Conservation (phyloP, 805 yeast genomes). For the Candida piceae region DNA sequence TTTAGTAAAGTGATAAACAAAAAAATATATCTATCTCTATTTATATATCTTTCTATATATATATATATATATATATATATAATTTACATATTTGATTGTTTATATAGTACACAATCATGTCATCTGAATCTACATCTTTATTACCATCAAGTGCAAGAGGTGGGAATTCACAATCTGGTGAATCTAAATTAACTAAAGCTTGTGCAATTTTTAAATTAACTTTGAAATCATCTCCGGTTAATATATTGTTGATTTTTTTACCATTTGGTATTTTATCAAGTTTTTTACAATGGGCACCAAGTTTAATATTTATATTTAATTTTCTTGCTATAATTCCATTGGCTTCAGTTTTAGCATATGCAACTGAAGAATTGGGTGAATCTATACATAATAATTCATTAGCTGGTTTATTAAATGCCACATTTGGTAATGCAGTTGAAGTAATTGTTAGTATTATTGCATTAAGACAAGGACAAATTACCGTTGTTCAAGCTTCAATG, state of each 20-base stretch:
- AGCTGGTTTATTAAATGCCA: slow-evolving; percentile 93
- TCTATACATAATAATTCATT: slow-evolving; percentile 80
- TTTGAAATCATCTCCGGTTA: slow-evolving; percentile 47
- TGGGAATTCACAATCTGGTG: no score
- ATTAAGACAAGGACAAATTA: slow-evolving; percentile 73
- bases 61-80: no score
- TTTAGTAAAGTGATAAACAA: no score
- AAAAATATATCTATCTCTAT: no score
- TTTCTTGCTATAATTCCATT: slow-evolving; percentile 89
- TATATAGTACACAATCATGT: no score
- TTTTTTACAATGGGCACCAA: slow-evolving; percentile 45
- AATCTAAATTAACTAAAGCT: no score
- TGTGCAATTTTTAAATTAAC: slow-evolving; percentile 12
- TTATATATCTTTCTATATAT: no score
- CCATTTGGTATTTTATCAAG: slow-evolving; percentile 86
- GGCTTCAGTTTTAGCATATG: slow-evolving; percentile 84
- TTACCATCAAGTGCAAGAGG: not conserved
- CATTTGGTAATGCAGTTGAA: slow-evolving; percentile 97
- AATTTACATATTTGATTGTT: no score
- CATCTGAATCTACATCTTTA: slow-evolving; percentile 1
- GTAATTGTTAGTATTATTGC: slow-evolving; percentile 93
- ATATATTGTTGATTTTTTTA: slow-evolving; percentile 73
- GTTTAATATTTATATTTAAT: slow-evolving; percentile 62
- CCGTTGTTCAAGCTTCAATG: slow-evolving; percentile 97
- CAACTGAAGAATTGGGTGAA: slow-evolving; percentile 88